Base-by-base conservation (phyloP, 345 rosid genomes). In the Arabidopsis suecica region DNA sequence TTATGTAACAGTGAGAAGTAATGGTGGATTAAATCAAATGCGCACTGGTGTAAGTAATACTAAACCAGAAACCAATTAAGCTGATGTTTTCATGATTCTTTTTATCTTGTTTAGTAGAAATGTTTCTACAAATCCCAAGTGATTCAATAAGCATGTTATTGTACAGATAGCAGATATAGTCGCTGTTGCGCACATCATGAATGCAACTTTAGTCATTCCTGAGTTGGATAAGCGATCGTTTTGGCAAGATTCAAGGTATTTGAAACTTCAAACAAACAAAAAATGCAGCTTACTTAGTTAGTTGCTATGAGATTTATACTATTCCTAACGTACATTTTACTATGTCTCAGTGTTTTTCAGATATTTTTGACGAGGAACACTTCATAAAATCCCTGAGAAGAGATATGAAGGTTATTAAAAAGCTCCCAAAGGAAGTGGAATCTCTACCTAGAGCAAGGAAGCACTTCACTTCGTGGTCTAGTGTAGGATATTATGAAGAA, bases 1-100 rank as follows among this genome's bases (percentile, higher is more conserved):
- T 54, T 91, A 82, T 78, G 73, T 94, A 62, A 91, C 97, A 56
- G 96, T 94, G 65, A 85, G 81, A 86, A 84, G 96, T 83, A 94
- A 94, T 71, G 98, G 98, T 54, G 98, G 98, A 30, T 68, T 94
- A 61, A 91, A 94, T 83, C 98, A 94, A 79, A 94, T 94, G 98
- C 96, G 97, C 41, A 87, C 92, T 40, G 98, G 97, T 81, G 98
- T 90, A 86, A 84, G 98, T 80, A 18, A 16, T 33, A 47, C 67
- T 37, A 42, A 23, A 23, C 25, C 25, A 2, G 25, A 23, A 41
- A 66, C 25, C 5, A 14, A 25, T 50, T 7, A 67, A 75, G 53
- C 50, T 65, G 11, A 7, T 74, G 9, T 58, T 50, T 10, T 55
- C 25, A 23, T 23, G 25, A 23, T 23, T 23, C 25, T 23, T 23